Conservation (phyloP, 768 basidiomycete genomes). For the Tylopilus balloui region DNA sequence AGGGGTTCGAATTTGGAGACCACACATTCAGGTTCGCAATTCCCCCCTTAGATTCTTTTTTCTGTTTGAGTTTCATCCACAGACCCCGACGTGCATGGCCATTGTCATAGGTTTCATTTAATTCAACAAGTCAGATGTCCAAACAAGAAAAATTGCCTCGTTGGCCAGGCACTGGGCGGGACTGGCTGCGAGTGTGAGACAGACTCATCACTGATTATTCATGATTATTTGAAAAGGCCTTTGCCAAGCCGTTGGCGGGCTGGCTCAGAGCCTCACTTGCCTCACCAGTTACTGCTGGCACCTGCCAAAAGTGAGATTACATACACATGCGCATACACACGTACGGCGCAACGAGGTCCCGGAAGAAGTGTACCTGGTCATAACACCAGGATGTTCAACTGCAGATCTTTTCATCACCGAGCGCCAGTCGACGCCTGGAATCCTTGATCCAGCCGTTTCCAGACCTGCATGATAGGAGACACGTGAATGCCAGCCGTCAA, state of each 20-base stretch:
- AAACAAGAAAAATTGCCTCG: conserved; percentile 10
- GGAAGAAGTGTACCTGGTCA: conserved; percentile 16
- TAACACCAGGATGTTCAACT: conserved; percentile 23
- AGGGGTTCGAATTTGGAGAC: conserved; percentile 26
- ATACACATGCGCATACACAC: conserved; percentile 19
- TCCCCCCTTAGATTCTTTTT: conserved; percentile 6
- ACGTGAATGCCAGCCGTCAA: conserved; percentile 23
- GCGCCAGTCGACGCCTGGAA: conserved; percentile 30
- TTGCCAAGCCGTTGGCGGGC: conserved; percentile 13
- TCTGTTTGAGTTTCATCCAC: conserved; percentile 13
- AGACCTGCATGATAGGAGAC: conserved; percentile 25
- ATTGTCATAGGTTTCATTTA: conserved; percentile 9
- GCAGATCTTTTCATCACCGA: conserved; percentile 35
- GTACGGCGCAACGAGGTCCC: conserved; percentile 20
- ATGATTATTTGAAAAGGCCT: conserved; percentile 7
- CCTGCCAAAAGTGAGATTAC: conserved; percentile 20
- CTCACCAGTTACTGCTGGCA: conserved; percentile 26
- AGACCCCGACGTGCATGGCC: conserved; percentile 11
- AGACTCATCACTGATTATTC: too few relatives aligned
- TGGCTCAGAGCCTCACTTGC: conserved; percentile 20
- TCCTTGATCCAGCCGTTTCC: conserved; percentile 34
- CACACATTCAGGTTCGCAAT: conserved; percentile 23
- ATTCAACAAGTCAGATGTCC: conserved; percentile 10
- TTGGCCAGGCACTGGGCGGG: conserved; percentile 15
- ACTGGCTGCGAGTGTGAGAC: conserved; percentile 9